Percentiles rank a stretch among this genome's conserved stretches.
Conservation (phyloP, 179 eudicot genomes). For the Beta corolliflora region DNA sequence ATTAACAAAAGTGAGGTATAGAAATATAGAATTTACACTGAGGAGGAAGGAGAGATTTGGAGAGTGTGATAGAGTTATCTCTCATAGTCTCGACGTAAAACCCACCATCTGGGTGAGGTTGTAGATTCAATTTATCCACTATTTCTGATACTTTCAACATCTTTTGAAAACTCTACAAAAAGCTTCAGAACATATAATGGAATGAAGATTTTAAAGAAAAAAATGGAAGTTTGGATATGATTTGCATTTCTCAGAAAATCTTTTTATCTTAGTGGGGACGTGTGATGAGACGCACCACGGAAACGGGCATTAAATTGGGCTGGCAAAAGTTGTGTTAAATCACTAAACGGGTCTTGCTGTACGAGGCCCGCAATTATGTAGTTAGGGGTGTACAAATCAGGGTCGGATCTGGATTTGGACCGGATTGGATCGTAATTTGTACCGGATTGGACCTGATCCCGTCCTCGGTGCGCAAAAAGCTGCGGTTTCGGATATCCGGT, state of each 20-base stretch:
- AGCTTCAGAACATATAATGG: background rate
- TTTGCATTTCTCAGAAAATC: background rate
- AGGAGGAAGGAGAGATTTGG: conserved; percentile 64
- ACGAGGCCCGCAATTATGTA: too few species aligned
- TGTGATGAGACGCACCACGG: too few species aligned
- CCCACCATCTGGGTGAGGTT: conserved; percentile 73
- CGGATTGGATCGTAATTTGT: too few species aligned
- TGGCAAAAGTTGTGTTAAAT: too few species aligned
- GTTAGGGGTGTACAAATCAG: too few species aligned
- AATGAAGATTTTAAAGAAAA: background rate
- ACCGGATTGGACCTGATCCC: too few species aligned
- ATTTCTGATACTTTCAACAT: conserved; percentile 46
- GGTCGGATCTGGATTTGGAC: too few species aligned
- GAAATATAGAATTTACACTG: conserved; percentile 43
- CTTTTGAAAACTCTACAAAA: background rate
- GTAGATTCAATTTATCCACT: conserved; percentile 48
- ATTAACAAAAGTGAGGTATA: background rate
- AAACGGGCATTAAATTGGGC: too few species aligned
- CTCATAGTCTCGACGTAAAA: conserved; percentile 66
- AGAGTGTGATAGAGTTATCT: conserved; percentile 57
- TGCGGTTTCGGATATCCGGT: too few species aligned
- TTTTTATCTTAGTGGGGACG: too few species aligned
- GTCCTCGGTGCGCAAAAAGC: too few species aligned
- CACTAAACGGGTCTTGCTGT: too few species aligned
- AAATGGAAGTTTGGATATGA: background rate